Conservation (phyloP, 345 rosid genomes). For the Aquilaria malaccensis region DNA sequence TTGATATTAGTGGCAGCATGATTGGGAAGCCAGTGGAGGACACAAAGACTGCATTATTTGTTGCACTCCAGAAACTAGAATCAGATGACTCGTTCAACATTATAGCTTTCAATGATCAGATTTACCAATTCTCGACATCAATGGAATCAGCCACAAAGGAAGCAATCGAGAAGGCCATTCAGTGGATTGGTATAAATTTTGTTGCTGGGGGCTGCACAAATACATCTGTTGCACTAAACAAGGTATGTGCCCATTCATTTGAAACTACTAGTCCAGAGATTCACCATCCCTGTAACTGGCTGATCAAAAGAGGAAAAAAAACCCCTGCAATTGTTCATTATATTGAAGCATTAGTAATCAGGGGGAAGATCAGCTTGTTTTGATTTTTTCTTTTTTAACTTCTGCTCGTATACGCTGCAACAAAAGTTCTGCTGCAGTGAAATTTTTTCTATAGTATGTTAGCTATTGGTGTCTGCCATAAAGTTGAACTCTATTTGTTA, state of each 20-base stretch:
- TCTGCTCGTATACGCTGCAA: too few relatives aligned
- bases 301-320: too few relatives aligned
- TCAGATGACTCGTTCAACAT: conserved; percentile 70
- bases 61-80: conserved; percentile 43
- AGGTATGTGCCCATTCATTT: conserved; percentile 28
- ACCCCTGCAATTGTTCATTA: too few relatives aligned
- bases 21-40: conserved; percentile 57
- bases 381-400: too few relatives aligned
- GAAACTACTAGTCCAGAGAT: too few relatives aligned
- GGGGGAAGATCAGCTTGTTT: too few relatives aligned
- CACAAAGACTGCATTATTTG: conserved; percentile 47
- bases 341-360: too few relatives aligned
- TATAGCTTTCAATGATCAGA: conserved; percentile 65
- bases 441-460: too few relatives aligned
- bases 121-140: conserved; percentile 47
- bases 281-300: too few relatives aligned
- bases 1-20: conserved; percentile 89
- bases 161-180: conserved; percentile 46
- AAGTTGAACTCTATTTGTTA: conserved; percentile 7
- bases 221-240: conserved; percentile 55
- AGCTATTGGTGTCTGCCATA: too few relatives aligned
- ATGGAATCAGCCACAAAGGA: conserved; percentile 54
- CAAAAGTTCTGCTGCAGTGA: too few relatives aligned
- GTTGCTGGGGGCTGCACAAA: conserved; percentile 57
- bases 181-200: conserved; percentile 63